A percentile compares a stretch with the other conserved stretches of the same genome.
These are phyloP conservation scores for Pelargonium nanum DNA, from an alignment of 345 rosid genomes.

Conservation along the genomic window DNA sequence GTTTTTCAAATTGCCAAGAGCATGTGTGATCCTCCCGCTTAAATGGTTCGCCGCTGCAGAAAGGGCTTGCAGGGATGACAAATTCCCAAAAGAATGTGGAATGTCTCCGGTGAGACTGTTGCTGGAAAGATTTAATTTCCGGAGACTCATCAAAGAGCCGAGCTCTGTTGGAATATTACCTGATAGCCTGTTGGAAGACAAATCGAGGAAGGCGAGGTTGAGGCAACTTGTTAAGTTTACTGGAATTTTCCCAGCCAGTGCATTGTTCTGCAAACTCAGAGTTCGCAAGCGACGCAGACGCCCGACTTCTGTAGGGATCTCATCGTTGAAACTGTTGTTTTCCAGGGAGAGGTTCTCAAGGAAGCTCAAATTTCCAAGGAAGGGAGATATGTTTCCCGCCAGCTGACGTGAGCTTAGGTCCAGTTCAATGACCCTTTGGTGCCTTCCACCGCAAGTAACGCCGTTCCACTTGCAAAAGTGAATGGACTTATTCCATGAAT, in stretches of 20 bases:
- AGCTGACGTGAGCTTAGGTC: background rate
- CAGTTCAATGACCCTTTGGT: background rate
- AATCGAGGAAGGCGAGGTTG: background rate
- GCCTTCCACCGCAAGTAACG: background rate
- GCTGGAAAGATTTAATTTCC: accelerated
- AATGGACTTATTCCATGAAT: background rate
- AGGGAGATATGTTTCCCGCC: background rate
- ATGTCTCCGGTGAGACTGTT: conserved; percentile 13
- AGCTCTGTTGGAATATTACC: conserved; percentile 13
- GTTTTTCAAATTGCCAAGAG: background rate
- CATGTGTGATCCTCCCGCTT: background rate
- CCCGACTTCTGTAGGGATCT: conserved; percentile 12
- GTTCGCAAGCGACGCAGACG: background rate
- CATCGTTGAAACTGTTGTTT: conserved; percentile 3
- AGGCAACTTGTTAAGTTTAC: conserved; percentile 12
- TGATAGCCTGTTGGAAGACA: background rate
- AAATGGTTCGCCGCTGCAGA: accelerated
- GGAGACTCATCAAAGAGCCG: conserved; percentile 9
- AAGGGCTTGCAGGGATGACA: background rate
- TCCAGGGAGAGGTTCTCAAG: background rate
- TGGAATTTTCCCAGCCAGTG: conserved; percentile 10
- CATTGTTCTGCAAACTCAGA: background rate
- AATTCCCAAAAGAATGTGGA: conserved; percentile 7
- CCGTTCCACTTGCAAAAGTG: background rate
- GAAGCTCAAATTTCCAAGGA: background rate